These are phyloP conservation scores for Syncephalis plumigaleata DNA, from an alignment of 371 early-diverging fungal species.

Conservation along the genomic window DNA sequence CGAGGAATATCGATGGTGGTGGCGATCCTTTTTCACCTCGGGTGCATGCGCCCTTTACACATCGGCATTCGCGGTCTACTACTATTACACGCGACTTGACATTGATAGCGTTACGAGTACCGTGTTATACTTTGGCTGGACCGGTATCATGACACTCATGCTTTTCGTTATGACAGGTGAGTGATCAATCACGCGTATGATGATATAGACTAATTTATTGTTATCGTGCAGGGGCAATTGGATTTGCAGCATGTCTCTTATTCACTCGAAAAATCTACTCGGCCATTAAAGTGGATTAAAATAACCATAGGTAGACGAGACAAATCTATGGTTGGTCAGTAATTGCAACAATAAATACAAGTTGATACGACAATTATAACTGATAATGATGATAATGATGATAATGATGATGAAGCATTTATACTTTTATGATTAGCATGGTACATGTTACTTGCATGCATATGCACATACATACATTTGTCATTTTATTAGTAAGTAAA, in stretches of 20 bases:
- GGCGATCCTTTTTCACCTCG: constrained; percentile 81
- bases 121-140: constrained; percentile 87
- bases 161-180: constrained; percentile 55
- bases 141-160: constrained; percentile 51
- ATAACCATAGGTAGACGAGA: too few species aligned
- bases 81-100: constrained; percentile 52
- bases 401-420: too few species aligned
- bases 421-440: too few species aligned
- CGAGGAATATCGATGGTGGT: constrained; percentile 90
- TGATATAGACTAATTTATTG: constrained; percentile 2
- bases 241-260: constrained; percentile 48
- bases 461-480: too few species aligned
- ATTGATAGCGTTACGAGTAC: constrained; percentile 56
- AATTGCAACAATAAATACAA: too few species aligned
- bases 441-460: too few species aligned
- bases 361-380: too few species aligned
- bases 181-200: constrained; percentile 8
- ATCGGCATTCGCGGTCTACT: constrained; percentile 66
- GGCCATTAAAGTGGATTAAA: constrained; percentile 51
- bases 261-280: constrained; percentile 57
- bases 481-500: too few species aligned
- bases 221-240: constrained; percentile 26
- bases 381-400: too few species aligned
- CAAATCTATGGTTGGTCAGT: too few species aligned
- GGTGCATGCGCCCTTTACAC: constrained; percentile 81